phyloP scores from a whole-genome alignment of 2,329 filamentous ascomycete species.

The Tolypocladium tundrense region DNA sequence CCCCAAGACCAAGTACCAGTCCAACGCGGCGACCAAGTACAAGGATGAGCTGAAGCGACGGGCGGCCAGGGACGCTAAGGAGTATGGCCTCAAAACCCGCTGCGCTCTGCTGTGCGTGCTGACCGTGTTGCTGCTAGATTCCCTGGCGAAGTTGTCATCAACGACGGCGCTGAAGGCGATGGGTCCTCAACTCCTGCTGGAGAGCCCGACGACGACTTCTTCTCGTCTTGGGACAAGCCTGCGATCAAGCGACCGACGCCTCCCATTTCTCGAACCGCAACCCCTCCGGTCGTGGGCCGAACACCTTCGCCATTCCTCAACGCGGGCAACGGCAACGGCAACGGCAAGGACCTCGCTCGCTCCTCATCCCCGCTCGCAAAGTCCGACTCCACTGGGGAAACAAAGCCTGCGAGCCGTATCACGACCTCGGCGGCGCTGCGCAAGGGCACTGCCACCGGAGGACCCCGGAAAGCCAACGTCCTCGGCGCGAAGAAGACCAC shows the following conservation, averaged over 20 bases:
- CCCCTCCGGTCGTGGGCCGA: slow-evolving; percentile 70
- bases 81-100: slow-evolving; percentile 46
- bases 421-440: slow-evolving; percentile 73
- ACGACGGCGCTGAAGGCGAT: slow-evolving; percentile 59
- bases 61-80: slow-evolving; percentile 70
- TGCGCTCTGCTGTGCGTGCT: slow-evolving; percentile 7
- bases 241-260: slow-evolving; percentile 94
- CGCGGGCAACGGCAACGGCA: slow-evolving; percentile 49
- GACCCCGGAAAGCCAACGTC: slow-evolving; percentile 74
- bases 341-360: slow-evolving; percentile 62
- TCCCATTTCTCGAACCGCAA: slow-evolving; percentile 79
- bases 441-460: slow-evolving; percentile 55
- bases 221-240: slow-evolving; percentile 98
- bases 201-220: slow-evolving; percentile 91
- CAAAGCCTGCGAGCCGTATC: slow-evolving; percentile 57
- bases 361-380: slow-evolving; percentile 74
- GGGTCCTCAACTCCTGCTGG: slow-evolving; percentile 67
- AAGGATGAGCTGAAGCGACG: slow-evolving; percentile 91
- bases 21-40: slow-evolving; percentile 87
- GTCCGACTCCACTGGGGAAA: slow-evolving; percentile 41
- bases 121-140: slow-evolving; percentile 42
- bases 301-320: slow-evolving; percentile 87
- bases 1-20: slow-evolving; percentile 92
- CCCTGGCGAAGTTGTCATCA: slow-evolving; percentile 76
- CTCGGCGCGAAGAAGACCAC: slow-evolving; percentile 73